Evolutionary conservation across 2,329 filamentous ascomycete species (phyloP), one percentile per base, ranked within the genome.

Genomic region (Harringtonia aguacate): DNA sequence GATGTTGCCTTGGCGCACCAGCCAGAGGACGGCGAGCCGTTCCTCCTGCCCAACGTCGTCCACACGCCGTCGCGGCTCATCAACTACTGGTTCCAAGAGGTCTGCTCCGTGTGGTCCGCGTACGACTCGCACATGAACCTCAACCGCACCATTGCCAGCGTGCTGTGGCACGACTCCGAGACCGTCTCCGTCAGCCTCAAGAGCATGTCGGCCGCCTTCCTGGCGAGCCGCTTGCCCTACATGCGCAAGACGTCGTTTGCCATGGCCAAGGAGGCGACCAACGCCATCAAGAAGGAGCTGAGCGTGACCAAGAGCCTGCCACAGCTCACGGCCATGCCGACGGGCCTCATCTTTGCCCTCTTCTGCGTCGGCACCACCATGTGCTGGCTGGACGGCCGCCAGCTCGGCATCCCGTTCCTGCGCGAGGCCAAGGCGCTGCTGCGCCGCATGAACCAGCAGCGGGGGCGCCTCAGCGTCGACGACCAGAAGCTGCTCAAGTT

Each of bases 171-270:
- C 3, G 52, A 53, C 6, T 65, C 62, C 0, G 54, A 55, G 0
- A 51, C 61, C 1, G 61, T 65, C 1, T 61, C 58, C 42, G 58
- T 54, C 43, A 58, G 57, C 12, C 48, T 65, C 4, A 60, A 64
- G 41, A 61, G 60, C 39, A 65, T 65, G 62, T 62, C 62, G 1
- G 62, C 62, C 1, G 55, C 56, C 0, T 64, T 62, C n/a, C 38
- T 65, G 7, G 56, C 59, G 7, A 27, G 24, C 0, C 18, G 15
- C 15, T 9, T 3, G 33, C 56, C 59, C 0, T 43, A 60, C 22
- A 46, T 64, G 21, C 62, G 61, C 2, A 54, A 59, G 21, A 59
- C 64, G 57, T 51, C 53, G 5, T 58, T 55, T 8, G 59, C 61
- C 0, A 49, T 58, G 5, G 49, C 64, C 5, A 54, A 61, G n/a